phyloP scores from a whole-genome alignment of 495 filamentous ascomycete species.

The Penicillium cataractarum region DNA sequence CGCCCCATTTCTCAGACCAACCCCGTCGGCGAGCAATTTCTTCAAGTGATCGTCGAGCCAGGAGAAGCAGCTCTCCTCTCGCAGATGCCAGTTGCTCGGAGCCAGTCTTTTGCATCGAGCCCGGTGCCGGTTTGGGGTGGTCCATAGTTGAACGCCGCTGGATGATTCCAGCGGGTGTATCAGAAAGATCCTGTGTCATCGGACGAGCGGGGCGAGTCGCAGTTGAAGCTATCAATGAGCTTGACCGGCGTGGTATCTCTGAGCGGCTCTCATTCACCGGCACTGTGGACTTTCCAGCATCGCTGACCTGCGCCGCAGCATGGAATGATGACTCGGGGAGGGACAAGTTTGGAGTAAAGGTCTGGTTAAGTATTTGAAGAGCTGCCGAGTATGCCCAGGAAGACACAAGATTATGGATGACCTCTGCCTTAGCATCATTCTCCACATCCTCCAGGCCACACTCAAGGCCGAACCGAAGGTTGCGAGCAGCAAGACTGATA shows the following conservation, averaged over 20 bases:
- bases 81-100: slow-evolving; percentile 81
- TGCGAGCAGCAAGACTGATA: slow-evolving; percentile 73
- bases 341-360: slow-evolving; percentile 66
- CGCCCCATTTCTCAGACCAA: slow-evolving; percentile 78
- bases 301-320: slow-evolving; percentile 32
- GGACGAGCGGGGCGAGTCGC: slow-evolving; percentile 31
- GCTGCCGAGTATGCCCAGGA: slow-evolving; percentile 83
- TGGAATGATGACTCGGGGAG: slow-evolving; percentile 63
- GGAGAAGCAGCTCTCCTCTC: slow-evolving; percentile 77
- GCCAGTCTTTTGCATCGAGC: slow-evolving; percentile 57
- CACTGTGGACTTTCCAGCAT: slow-evolving; percentile 24
- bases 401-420: slow-evolving; percentile 80
- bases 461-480: slow-evolving; percentile 74
- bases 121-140: slow-evolving; percentile 31
- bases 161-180: slow-evolving; percentile 19
- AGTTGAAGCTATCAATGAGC: slow-evolving; percentile 41
- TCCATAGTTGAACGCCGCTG: slow-evolving; percentile 35
- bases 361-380: slow-evolving; percentile 77
- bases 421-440: slow-evolving; percentile 42
- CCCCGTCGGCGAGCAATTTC: slow-evolving; percentile 69
- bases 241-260: slow-evolving; percentile 46
- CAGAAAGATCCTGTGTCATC: slow-evolving; percentile 40
- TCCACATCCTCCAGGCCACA: slow-evolving; percentile 41
- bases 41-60: slow-evolving; percentile 79
- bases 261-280: slow-evolving; percentile 47